Percentiles rank a stretch among this genome's conserved stretches.
Evolutionary conservation across 352 stramenopile genomes (phyloP).

Genomic region (Halophytophthora polymorphica): DNA sequence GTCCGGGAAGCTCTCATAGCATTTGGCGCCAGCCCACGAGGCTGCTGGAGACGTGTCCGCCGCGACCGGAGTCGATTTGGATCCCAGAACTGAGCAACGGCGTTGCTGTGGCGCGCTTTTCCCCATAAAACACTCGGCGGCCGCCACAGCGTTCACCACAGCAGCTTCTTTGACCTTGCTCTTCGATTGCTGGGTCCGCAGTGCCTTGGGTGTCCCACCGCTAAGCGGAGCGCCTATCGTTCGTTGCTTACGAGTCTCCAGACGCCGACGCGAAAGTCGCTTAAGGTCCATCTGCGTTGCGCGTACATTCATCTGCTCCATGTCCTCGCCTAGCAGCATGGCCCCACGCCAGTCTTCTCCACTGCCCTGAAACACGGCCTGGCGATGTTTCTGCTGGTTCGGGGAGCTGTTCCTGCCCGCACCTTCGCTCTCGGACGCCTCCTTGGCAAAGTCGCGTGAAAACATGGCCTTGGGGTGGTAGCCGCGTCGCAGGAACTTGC

Average conservation of each 20-base stretch:
- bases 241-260: conserved; percentile 16
- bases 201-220: too few relatives aligned
- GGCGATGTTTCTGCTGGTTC: conserved; percentile 20
- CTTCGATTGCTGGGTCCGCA: too few relatives aligned
- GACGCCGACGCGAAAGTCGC: conserved; percentile 23
- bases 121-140: conserved; percentile 40
- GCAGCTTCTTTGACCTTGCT: conserved; percentile 27
- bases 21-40: conserved; percentile 16
- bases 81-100: conserved; percentile 4
- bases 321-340: conserved; percentile 32
- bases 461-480: conserved; percentile 69
- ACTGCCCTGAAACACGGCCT: conserved; percentile 12
- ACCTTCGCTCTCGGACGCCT: conserved; percentile 24
- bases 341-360: conserved; percentile 27
- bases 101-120: conserved; percentile 13
- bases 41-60: background rate
- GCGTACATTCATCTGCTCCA: conserved; percentile 33
- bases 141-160: conserved; percentile 34
- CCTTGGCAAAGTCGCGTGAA: conserved; percentile 48
- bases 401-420: conserved; percentile 2
- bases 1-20: conserved; percentile 15
- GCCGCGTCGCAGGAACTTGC: conserved; percentile 53
- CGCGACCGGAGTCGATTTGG: background rate
- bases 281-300: conserved; percentile 45
- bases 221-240: background rate